These are phyloP conservation scores for Astragalus membranaceus DNA, from an alignment of 306 rosid genomes.

Conservation along the genomic window DNA sequence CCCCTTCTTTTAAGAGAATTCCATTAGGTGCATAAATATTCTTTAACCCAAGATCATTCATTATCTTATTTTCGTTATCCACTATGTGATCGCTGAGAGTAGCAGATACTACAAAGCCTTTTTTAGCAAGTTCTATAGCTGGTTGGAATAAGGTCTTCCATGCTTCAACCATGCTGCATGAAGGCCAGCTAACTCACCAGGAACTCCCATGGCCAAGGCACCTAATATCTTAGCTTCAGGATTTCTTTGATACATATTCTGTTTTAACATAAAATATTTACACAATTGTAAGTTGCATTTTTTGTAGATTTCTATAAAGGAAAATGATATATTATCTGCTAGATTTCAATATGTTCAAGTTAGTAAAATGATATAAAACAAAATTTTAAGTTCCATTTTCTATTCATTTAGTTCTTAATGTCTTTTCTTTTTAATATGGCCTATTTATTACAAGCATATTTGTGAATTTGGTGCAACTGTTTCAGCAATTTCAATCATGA, in stretches of 20 bases:
- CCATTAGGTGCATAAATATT: slow-evolving; percentile 67
- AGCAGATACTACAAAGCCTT: slow-evolving; percentile 52
- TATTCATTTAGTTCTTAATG: too few relatives aligned
- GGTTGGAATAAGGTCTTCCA: slow-evolving; percentile 63
- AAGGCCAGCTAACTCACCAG: slow-evolving; percentile 87
- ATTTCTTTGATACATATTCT: slow-evolving; percentile 70
- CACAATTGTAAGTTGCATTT: neutral
- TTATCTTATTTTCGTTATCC: slow-evolving; percentile 18
- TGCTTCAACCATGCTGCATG: slow-evolving; percentile 72
- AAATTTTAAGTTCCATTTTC: too few relatives aligned
- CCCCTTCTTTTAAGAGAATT: slow-evolving; percentile 49
- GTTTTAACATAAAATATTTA: slow-evolving; percentile 23
- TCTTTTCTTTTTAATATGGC: too few relatives aligned
- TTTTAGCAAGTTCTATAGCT: slow-evolving; percentile 62
- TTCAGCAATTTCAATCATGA: neutral
- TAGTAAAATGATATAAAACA: neutral
- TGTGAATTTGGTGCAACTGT: neutral
- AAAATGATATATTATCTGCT: neutral
- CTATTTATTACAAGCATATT: too few relatives aligned
- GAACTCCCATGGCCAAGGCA: slow-evolving; percentile 70
- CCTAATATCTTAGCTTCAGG: slow-evolving; percentile 40
- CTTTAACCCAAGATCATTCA: slow-evolving; percentile 66
- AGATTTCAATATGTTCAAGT: neutral
- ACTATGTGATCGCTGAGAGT: slow-evolving; percentile 31
- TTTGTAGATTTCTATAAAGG: neutral